Evolutionary conservation across 2,329 filamentous ascomycete species (phyloP).

Genomic region (Fusarium mexicanum): DNA sequence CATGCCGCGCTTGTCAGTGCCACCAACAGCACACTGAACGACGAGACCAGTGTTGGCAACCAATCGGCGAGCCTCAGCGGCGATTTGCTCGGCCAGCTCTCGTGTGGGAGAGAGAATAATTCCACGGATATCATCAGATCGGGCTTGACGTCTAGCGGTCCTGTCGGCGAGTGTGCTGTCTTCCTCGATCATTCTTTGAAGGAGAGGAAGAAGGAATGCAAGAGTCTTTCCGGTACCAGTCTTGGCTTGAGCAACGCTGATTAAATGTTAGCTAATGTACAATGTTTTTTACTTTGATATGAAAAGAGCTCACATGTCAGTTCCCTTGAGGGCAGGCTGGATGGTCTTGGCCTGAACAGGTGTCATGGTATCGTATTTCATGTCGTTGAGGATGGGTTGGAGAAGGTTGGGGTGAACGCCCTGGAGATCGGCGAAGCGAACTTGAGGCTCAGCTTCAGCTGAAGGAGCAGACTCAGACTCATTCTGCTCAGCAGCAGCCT

Average conservation of each 20-base stretch:
- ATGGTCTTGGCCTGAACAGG: conserved; percentile 90
- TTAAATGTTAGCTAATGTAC: conserved; percentile 30
- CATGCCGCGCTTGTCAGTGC: conserved; percentile 79
- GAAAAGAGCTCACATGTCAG: conserved; percentile 76
- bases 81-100: conserved; percentile 84
- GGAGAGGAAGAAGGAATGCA: conserved; percentile 86
- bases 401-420: conserved; percentile 74
- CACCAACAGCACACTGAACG: conserved; percentile 85
- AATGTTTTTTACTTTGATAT: neutral
- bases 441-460: conserved; percentile 41
- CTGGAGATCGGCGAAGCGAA: conserved; percentile 57
- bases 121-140: conserved; percentile 70
- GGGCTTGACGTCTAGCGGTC: conserved; percentile 48
- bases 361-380: conserved; percentile 88
- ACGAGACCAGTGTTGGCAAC: conserved; percentile 71
- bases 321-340: conserved; percentile 78
- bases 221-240: conserved; percentile 98
- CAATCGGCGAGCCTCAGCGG: conserved; percentile 78
- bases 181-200: conserved; percentile 78
- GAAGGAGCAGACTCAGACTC: conserved; percentile 6
- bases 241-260: conserved; percentile 86
- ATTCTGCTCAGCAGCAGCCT: conserved; percentile 45
- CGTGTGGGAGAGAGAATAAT: conserved; percentile 82
- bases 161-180: conserved; percentile 69
- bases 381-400: conserved; percentile 72